Base-by-base conservation (phyloP, 148 eudicot species). In the Nepenthes gracilis region DNA sequence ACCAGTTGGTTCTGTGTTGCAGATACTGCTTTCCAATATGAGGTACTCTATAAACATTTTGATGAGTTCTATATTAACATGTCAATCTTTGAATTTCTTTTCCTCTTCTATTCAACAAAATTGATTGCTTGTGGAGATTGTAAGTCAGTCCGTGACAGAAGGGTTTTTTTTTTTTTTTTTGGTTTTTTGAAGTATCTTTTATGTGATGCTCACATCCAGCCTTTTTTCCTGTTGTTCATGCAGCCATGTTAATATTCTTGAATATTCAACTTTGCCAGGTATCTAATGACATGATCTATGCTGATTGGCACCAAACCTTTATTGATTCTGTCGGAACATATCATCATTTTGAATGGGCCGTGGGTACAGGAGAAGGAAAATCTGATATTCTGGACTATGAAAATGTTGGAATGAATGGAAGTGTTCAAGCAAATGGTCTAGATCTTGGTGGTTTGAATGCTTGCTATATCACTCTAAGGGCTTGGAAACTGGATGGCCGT, bases 281-380 rank as follows among this genome's bases (percentile, higher is more conserved):
- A 56, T 77, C 95, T 32, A 80, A 78, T 72, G 85, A 88, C 70
- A 76, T 85, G 37, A 80, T 93, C 66, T 81, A 78, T 65, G 98
- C 84, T 62, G 92, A 93, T 70, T 93, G 98, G 98, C 91, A 86
- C 72, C 95, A 86, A 74, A 81, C 85, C 13, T 93, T 88, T 68
- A 55, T 57, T 10, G 96, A 93, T 58, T 80, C 93, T 9, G 72
- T 73, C 70, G 96, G 89, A 64, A 76, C 75, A 6, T 92, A 88
- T 70, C 88, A 81, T 76, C 87, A 86, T 77, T 93, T 88, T 74
- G 98, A 93, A 81, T 93, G 98, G 98, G 96, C 89, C 56, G 76
- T 93, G 55, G 98, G 98, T 43, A 80, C 90, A 55, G 98, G 85
- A 38, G 96, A 93, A 81, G 98, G 98, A 67, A 88, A 86, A 75